Conservation (phyloP, 768 basidiomycete species). For the Leccinum variicolor region DNA sequence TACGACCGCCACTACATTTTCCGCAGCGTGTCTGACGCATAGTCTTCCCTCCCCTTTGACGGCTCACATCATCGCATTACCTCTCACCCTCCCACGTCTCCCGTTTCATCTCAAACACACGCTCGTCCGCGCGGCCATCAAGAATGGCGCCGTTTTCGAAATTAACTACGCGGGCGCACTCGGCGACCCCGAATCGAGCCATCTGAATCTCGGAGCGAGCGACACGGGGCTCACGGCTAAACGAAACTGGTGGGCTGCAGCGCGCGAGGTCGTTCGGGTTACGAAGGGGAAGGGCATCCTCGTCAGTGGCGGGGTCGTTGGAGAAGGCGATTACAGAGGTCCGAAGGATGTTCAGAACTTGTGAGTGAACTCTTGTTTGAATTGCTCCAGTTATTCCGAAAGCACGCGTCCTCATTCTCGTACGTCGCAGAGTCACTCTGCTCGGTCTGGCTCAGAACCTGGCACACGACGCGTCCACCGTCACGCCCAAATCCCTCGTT, state of each 20-base stretch:
- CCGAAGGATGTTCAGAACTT: slow-evolving; percentile 75
- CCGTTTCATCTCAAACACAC: slow-evolving; percentile 85
- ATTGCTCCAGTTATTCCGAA: not conserved
- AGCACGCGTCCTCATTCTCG: not conserved
- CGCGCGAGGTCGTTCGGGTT: slow-evolving; percentile 73
- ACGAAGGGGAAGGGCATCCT: slow-evolving; percentile 78
- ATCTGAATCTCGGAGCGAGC: slow-evolving; percentile 44
- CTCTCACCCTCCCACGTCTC: slow-evolving; percentile 72
- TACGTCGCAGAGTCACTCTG: slow-evolving; percentile 52
- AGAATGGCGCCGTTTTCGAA: slow-evolving; percentile 82
- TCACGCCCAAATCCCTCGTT: slow-evolving; percentile 61
- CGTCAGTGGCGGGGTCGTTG: slow-evolving; percentile 64
- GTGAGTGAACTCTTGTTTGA: slow-evolving; percentile 42
- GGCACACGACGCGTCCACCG: slow-evolving; percentile 60
- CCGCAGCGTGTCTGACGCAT: slow-evolving; percentile 77
- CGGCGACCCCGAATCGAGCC: slow-evolving; percentile 49
- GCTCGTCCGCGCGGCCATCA: slow-evolving; percentile 72
- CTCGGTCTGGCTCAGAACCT: slow-evolving; percentile 67
- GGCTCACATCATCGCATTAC: slow-evolving; percentile 77
- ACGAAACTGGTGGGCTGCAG: slow-evolving; percentile 82
- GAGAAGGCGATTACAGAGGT: slow-evolving; percentile 60
- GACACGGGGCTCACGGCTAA: slow-evolving; percentile 56
- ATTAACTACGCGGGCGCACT: slow-evolving; percentile 75
- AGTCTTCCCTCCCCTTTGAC: slow-evolving; percentile 72
- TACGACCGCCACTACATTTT: slow-evolving; percentile 68